Evolutionary conservation across 1,284 basidiomycete species (phyloP).

Genomic region (Laetiporus sulphureus): DNA sequence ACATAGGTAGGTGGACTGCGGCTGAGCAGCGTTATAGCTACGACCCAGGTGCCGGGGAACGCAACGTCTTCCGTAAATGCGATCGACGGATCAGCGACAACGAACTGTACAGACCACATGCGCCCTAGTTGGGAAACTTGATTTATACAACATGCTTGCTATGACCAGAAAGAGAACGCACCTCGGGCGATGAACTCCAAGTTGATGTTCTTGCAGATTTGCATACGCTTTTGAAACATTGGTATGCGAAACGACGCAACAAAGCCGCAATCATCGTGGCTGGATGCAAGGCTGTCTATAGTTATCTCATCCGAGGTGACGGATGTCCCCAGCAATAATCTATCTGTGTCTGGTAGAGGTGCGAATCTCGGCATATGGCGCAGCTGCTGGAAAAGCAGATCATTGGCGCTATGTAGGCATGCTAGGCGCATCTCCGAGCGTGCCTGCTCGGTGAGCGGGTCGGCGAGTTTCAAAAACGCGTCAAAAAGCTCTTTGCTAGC

Average conservation of each 20-base stretch:
- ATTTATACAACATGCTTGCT: not conserved
- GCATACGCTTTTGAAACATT: conserved; percentile 66
- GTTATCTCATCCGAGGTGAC: conserved; percentile 46
- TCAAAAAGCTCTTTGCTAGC: no score
- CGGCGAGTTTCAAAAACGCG: no score
- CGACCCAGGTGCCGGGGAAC: conserved; percentile 48
- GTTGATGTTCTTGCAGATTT: conserved; percentile 44
- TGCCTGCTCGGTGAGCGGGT: conserved; percentile 42
- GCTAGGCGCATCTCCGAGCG: conserved; percentile 55
- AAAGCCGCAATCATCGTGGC: conserved; percentile 46
- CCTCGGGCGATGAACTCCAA: conserved; percentile 67
- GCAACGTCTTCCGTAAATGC: conserved; percentile 7
- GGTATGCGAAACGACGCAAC: conserved; percentile 45
- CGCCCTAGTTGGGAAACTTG: conserved; percentile 34
- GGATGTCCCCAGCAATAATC: conserved; percentile 47
- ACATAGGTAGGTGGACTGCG: conserved; percentile 56
- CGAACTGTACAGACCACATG: conserved; percentile 55
- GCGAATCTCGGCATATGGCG: conserved; percentile 42
- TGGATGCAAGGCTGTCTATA: conserved; percentile 39
- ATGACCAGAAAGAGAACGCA: conserved; percentile 15
- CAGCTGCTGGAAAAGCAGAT: conserved; percentile 55
- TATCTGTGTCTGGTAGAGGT: conserved; percentile 45
- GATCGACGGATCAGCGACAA: conserved; percentile 27
- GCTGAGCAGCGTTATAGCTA: conserved; percentile 46
- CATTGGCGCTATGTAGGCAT: conserved; percentile 56